Evolutionary conservation across 2,329 filamentous ascomycete species (phyloP).

Genomic region (Metarhizium guizhouense): DNA sequence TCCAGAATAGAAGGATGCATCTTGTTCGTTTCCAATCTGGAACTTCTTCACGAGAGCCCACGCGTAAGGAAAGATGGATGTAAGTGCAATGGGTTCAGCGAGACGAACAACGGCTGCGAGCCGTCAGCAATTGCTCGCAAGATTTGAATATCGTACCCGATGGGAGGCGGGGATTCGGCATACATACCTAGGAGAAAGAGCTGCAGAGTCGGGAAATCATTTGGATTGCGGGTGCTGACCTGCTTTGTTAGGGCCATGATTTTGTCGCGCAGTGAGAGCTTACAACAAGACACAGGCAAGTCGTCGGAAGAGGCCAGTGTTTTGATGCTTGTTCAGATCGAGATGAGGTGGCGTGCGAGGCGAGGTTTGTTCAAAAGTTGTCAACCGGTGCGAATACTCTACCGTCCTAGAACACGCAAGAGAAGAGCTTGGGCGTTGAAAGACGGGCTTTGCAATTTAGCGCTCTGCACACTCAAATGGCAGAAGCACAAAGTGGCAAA

Average conservation of each 20-base stretch:
- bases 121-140: not conserved
- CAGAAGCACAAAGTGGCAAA: not conserved
- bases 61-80: slow-evolving; percentile 87
- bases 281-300: slow-evolving; percentile 35
- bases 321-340: slow-evolving; percentile 9
- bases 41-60: slow-evolving; percentile 76
- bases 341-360: not conserved
- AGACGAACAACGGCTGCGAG: slow-evolving; percentile 76
- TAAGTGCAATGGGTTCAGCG: slow-evolving; percentile 85
- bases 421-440: not conserved
- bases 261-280: slow-evolving; percentile 30
- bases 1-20: slow-evolving; percentile 83
- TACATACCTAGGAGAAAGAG: slow-evolving; percentile 70
- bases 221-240: slow-evolving; percentile 48
- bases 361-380: not conserved
- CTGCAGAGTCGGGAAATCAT: slow-evolving; percentile 74
- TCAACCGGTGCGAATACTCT: not conserved
- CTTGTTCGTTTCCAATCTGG: slow-evolving; percentile 58
- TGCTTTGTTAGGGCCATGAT: slow-evolving; percentile 44
- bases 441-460: not conserved
- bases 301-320: slow-evolving; percentile 12
- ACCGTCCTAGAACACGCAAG: not conserved
- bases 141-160: not conserved
- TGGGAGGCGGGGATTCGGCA: not conserved
- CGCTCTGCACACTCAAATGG: not conserved